Base-by-base conservation (phyloP, 306 rosid genomes). In the Astragalus glycyphyllos region DNA sequence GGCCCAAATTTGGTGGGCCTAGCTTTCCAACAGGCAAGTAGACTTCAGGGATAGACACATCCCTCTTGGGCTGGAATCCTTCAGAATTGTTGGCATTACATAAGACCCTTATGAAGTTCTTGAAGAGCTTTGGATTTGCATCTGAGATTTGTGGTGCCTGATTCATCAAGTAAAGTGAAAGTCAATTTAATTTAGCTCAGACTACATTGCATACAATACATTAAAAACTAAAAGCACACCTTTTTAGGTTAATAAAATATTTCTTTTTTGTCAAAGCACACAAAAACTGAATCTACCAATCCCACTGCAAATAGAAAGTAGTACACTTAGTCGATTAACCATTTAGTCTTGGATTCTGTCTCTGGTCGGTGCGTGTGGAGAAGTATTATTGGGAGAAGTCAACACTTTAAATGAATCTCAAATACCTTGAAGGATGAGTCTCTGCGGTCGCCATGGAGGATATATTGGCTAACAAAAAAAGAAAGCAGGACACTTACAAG, bases 31-130 rank as follows among this genome's bases (percentile, higher is more conserved):
- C 17, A 0, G 84, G 84, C 16, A 89, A 17, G 82, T 75, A 44
- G 23, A 91, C 58, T 78, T 89, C 91, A 0, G 93, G 93, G 17
- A 89, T 41, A 14, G 96, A 81, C 23, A 89, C 88, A 8, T 91
- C 91, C 71, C 82, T 80, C 8, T 59, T 68, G 46, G 88, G 93
- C 20, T 57, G 63, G 29, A 91, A 91, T 10, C 93, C 96, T 80
- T 89, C 90, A 0, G 90, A 65, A 11, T 75, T 82, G 80, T 89
- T 91, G 58, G 97, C 96, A 55, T 89, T 89, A 82, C 91, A 89
- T 10, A 89, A 51, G 11, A 83, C 89, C 72, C 90, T 85, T 2
- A 79, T 73, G 73, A 89, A 80, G 72, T 81, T 85, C 37, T 56
- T 77, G 74, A 50, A 88, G n/a, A 87, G 80, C 9, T 88, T 20